Base-by-base conservation (phyloP, 2,329 filamentous ascomycete species). In the Achaetomium macrosporum region DNA sequence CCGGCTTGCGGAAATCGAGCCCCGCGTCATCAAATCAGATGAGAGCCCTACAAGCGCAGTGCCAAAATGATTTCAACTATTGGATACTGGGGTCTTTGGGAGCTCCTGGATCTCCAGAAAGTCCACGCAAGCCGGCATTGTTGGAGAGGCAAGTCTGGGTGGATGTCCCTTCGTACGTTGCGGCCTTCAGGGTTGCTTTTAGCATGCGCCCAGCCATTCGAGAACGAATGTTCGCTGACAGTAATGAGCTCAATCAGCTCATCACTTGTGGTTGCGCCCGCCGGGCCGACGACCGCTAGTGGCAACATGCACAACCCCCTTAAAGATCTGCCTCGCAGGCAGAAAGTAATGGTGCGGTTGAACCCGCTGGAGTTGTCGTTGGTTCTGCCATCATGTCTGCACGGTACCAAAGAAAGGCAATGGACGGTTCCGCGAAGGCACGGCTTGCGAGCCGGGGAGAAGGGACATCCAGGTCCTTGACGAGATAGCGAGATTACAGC, bases 121-220 rank as follows among this genome's bases (percentile, higher is more conserved):
- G 57, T 45, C 49, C 57, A 59, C 58, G 57, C 57, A 58, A 45
- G 54, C 50, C 50, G 29, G 56, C 57, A 51, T 51, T 61, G 59
- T 44, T 46, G 55, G 59, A 37, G 33, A 43, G 4, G 42, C 15
- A 31, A 17, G 31, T n/a, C 16, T 40, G 46, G 41, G 2, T 30
- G 9, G 30, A 39, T 47, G 35, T 30, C 39, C 42, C 39, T 55
- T 53, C 42, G 39, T 53, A 40, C 51, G 42, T 37, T 17, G 37
- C 37, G 35, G 30, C 10, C 40, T 16, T 41, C 19, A 15, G 20
- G 47, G 47, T 7, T 41, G 25, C 36, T 19, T 25, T 42, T 20
- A 11, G 33, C 33, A 35, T 35, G 33, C 10, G 11, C 33, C n/a
- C 25, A 25, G 16, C 13, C 11, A 35, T 39, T 39, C 10, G 37